Conservation (phyloP, 805 yeast species). For the Nakazawaea wyomingensis region DNA sequence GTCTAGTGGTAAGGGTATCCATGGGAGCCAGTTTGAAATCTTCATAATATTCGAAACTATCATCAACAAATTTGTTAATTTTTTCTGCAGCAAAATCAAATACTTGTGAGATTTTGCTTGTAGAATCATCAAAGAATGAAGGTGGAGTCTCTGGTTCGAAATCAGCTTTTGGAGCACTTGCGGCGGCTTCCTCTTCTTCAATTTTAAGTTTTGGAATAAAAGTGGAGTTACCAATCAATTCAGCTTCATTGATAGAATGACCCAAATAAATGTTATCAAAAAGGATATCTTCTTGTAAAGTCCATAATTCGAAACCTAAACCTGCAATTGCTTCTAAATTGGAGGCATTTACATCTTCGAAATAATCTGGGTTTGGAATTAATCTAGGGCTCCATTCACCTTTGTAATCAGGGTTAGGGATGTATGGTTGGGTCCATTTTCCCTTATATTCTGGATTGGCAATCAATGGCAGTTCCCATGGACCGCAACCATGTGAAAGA, state of each 20-base stretch:
- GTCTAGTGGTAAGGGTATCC: slow-evolving; percentile 37
- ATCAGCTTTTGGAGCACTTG: slow-evolving; percentile 35
- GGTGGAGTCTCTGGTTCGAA: slow-evolving; percentile 43
- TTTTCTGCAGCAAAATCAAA: slow-evolving; percentile 17
- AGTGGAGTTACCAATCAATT: slow-evolving; percentile 72
- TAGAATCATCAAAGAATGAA: slow-evolving; percentile 16
- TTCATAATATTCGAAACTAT: slow-evolving; percentile 28
- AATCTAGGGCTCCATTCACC: slow-evolving; percentile 73
- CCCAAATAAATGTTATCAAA: slow-evolving; percentile 86
- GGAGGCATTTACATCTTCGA: slow-evolving; percentile 52
- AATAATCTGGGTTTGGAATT: slow-evolving; percentile 67
- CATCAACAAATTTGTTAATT: slow-evolving; percentile 18
- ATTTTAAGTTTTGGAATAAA: slow-evolving; percentile 49
- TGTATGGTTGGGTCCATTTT: slow-evolving; percentile 65
- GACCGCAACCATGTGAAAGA: slow-evolving; percentile 68
- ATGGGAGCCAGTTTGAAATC: slow-evolving; percentile 42
- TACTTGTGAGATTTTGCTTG: slow-evolving; percentile 8
- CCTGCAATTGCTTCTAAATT: slow-evolving; percentile 69
- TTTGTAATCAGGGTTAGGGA: slow-evolving; percentile 69
- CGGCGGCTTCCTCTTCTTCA: slow-evolving; percentile 41
- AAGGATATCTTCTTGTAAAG: slow-evolving; percentile 68
- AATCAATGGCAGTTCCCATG: slow-evolving; percentile 66
- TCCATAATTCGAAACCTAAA: slow-evolving; percentile 86
- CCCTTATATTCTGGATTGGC: slow-evolving; percentile 72
- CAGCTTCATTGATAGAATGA: slow-evolving; percentile 81